A percentile compares a stretch with the other conserved stretches of the same genome.
Evolutionary conservation across 225 moss, liverwort and hornwort genomes (phyloP).

Genomic region (Bryum argenteum): DNA sequence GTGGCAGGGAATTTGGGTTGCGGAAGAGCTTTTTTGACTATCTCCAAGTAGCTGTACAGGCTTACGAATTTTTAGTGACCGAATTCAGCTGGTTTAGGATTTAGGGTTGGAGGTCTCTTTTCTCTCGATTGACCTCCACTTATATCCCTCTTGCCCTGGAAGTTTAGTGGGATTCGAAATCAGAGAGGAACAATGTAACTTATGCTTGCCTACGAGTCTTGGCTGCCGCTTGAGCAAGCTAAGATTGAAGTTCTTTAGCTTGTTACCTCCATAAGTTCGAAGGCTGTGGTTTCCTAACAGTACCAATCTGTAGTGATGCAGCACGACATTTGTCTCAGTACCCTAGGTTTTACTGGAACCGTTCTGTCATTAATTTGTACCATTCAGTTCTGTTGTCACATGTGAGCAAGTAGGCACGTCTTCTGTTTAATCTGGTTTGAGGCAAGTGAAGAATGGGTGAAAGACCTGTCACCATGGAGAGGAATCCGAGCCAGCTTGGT

Average conservation of each 20-base stretch:
- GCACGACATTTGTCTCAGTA: too few relatives aligned
- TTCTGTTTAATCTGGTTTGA: slow-evolving; percentile 12
- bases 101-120: too few relatives aligned
- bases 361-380: slow-evolving; percentile 2
- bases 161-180: slow-evolving; percentile 1
- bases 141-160: neutral
- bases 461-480: slow-evolving; percentile 47
- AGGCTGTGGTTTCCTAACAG: neutral
- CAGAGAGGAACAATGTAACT: slow-evolving; percentile 28
- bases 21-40: slow-evolving; percentile 82
- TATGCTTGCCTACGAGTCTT: slow-evolving; percentile 31
- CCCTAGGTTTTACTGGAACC: neutral
- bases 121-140: slow-evolving; percentile 1
- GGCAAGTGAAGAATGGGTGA: slow-evolving; percentile 23
- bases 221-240: too few relatives aligned
- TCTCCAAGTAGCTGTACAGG: slow-evolving; percentile 97
- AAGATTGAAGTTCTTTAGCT: slow-evolving; percentile 7
- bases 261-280: neutral
- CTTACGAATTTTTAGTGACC: too few relatives aligned
- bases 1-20: slow-evolving; percentile 74
- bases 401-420: slow-evolving; percentile 1
- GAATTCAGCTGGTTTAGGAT: too few relatives aligned
- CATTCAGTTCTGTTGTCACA: neutral
- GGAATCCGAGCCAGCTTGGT: slow-evolving; percentile 39
- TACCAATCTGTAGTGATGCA: neutral